These are phyloP conservation scores for Cladosporium sp. DNA, from an alignment of 2,329 filamentous ascomycete genomes.

Conservation along the genomic window DNA sequence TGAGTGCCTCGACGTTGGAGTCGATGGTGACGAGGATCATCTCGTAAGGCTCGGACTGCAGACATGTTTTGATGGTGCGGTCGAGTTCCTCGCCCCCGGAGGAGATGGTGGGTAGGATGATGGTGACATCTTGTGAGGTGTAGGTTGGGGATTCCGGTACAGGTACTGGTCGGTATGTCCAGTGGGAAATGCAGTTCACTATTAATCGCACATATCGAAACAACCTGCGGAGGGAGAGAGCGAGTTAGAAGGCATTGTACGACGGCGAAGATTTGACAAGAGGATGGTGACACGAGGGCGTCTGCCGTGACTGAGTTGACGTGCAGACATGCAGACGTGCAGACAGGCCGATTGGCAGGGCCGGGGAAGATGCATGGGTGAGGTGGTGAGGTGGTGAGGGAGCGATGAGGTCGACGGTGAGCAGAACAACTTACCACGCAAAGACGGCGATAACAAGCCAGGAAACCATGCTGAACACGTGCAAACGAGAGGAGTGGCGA, in stretches of 20 bases:
- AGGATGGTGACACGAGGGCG: not conserved
- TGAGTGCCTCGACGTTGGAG: constrained; percentile 60
- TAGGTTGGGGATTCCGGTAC: constrained; percentile 77
- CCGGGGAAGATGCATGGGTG: no score
- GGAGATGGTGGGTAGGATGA: constrained; percentile 90
- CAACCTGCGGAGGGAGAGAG: constrained; percentile 53
- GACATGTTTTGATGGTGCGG: constrained; percentile 73
- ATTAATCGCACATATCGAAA: constrained; percentile 84
- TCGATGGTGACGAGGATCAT: constrained; percentile 85
- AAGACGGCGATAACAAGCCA: constrained; percentile 30
- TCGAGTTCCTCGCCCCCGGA: constrained; percentile 79
- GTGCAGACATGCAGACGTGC: no score
- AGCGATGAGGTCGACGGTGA: no score
- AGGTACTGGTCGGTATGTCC: constrained; percentile 79
- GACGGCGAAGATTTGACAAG: not conserved
- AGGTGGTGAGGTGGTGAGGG: no score
- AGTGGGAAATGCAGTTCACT: constrained; percentile 81
- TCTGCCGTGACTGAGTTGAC: not conserved
- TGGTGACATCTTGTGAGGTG: constrained; percentile 80
- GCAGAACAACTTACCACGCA: constrained; percentile 31
- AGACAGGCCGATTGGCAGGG: no score
- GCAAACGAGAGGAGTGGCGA: constrained; percentile 29
- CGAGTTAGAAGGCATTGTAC: not conserved
- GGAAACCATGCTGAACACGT: constrained; percentile 32
- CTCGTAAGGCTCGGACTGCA: constrained; percentile 65